Base-by-base conservation (phyloP, 2,329 filamentous ascomycete species). In the Penicillium sp. region DNA sequence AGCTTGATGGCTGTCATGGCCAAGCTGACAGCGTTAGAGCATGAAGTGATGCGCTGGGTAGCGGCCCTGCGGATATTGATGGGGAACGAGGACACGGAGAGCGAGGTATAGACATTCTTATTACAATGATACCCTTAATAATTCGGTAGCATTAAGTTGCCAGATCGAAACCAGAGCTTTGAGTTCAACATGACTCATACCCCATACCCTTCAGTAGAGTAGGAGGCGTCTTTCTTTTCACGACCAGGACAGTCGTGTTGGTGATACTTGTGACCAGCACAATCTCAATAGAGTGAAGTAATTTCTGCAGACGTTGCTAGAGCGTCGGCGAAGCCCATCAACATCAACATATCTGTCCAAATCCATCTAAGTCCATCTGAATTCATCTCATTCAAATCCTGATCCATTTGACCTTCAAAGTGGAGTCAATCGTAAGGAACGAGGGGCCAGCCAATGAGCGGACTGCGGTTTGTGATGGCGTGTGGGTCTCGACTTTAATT, bases 1-100 rank as follows among this genome's bases (percentile, higher is more conserved):
- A 92, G 85, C 62, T 70, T 96, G 59, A 85, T 96, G 69, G 87
- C 89, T 33, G 79, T 94, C 31, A 87, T 89, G 70, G 87, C 90
- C 5, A 96, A 96, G 74, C 76, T 96, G 61, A 84, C 81, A 28
- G 90, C 89, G 4, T 74, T 96, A 52, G 86, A 88, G 57, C 84
- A 91, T 63, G 86, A 86, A 56, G 79, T 96, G 18, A 78, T 80
- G 52, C 77, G 89, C 57, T 86, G 87, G 58, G 81, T 88, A 61
- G 79, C 82, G 50, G 91, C 91, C 12, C 72, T 96, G 58, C 83
- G 84, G 23, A 84, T 88, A 13, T 88, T 96, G 1, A 90, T 95
- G 85, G 89, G 84, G 0, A 82, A 82, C 49, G 80, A 81, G 41
- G 78, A 75, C 31, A 67, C 64, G 23, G 72, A 74, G 51, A 72